Conservation (phyloP, 768 basidiomycete genomes). For the Pleurotus platypus region DNA sequence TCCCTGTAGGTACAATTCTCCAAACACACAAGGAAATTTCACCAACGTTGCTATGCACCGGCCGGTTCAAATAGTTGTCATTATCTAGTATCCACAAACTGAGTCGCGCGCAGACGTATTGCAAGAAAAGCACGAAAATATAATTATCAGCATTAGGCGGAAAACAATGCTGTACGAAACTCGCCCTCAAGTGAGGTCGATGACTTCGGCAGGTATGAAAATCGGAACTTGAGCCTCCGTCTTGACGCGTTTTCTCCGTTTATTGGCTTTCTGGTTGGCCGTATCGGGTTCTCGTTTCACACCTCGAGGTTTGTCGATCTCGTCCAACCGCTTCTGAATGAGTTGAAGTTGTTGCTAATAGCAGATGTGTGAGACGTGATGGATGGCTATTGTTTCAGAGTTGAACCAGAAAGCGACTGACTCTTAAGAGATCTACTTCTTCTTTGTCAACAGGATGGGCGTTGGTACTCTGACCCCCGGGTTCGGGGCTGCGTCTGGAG, state of each 20-base stretch:
- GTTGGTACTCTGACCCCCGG: too few species aligned
- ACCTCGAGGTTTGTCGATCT: background rate
- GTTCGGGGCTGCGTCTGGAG: too few species aligned
- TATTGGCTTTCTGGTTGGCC: too few species aligned
- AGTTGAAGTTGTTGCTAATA: background rate
- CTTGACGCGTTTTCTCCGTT: background rate
- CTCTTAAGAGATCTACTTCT: too few species aligned
- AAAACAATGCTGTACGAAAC: too few species aligned
- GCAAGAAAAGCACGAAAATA: too few species aligned
- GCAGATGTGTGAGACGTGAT: background rate
- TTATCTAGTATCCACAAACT: constrained; percentile 3
- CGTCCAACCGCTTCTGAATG: background rate
- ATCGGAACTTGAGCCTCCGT: background rate
- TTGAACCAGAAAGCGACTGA: too few species aligned
- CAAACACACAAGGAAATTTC: constrained; percentile 10
- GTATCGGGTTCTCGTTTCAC: too few species aligned
- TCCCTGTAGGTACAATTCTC: constrained; percentile 5
- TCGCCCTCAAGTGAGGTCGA: background rate
- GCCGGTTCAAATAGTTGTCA: constrained; percentile 6
- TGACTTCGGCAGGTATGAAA: background rate
- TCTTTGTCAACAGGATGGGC: too few species aligned
- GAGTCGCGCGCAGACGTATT: too few species aligned
- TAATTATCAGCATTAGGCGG: too few species aligned
- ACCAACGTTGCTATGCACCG: background rate
- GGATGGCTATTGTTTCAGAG: too few species aligned